phyloP scores from a whole-genome alignment of 192 early-diverging fungal genomes.

The Backusella sp. region DNA sequence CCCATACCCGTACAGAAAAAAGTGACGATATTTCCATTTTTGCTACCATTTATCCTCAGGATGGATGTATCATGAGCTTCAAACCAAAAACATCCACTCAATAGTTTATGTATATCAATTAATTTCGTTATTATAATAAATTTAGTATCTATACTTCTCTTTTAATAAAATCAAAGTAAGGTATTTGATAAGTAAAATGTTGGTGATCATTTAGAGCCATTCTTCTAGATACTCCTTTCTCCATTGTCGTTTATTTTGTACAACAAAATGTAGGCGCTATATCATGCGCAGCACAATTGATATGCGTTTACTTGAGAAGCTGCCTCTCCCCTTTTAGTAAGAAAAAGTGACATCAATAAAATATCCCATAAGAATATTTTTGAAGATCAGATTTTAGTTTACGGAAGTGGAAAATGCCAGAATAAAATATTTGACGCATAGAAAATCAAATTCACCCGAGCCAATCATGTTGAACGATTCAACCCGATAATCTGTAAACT shows the following conservation, averaged over 20 bases:
- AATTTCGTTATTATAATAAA: background rate
- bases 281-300: too few relatives aligned
- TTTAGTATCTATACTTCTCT: too few relatives aligned
- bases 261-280: too few relatives aligned
- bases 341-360: background rate
- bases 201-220: too few relatives aligned
- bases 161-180: background rate
- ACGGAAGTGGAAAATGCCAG: background rate
- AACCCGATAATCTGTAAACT: background rate
- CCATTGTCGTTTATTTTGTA: too few relatives aligned
- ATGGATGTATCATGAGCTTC: constrained; percentile 40
- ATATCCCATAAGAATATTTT: background rate
- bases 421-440: background rate
- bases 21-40: constrained; percentile 44
- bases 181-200: too few relatives aligned
- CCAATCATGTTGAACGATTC: background rate
- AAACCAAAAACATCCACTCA: constrained; percentile 13
- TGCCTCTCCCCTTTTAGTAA: too few relatives aligned
- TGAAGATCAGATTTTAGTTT: background rate
- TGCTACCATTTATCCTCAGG: constrained; percentile 42
- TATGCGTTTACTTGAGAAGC: too few relatives aligned
- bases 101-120: background rate
- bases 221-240: too few relatives aligned
- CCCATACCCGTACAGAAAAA: constrained; percentile 33
- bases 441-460: background rate